Percentiles rank a stretch among this genome's conserved stretches.
Conservation (phyloP, 1,284 basidiomycete species). For the Cronartium quercuum region DNA sequence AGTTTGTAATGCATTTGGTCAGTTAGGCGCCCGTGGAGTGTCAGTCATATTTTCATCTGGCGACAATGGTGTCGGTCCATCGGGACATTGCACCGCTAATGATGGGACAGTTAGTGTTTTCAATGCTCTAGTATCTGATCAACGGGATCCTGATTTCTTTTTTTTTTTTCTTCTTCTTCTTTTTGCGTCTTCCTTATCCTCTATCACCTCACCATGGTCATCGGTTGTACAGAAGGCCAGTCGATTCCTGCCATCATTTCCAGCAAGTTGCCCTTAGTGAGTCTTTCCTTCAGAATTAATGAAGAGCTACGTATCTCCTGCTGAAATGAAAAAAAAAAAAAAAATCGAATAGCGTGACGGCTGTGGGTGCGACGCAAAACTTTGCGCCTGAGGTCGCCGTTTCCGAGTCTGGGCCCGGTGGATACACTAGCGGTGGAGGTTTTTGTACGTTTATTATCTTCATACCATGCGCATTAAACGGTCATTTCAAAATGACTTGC, state of each 20-base stretch:
- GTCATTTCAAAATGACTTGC: neutral
- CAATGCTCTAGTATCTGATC: neutral
- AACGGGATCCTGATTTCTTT: neutral
- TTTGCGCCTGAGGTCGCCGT: slow-evolving; percentile 46
- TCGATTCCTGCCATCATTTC: neutral
- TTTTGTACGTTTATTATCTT: slow-evolving; percentile 19
- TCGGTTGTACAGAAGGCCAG: neutral
- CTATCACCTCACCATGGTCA: too few species aligned
- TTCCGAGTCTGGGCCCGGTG: slow-evolving; percentile 2
- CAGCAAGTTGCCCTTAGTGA: slow-evolving; percentile 38
- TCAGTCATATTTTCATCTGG: slow-evolving; percentile 52
- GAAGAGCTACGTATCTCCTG: neutral
- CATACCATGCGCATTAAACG: neutral
- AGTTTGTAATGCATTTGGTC: slow-evolving; percentile 50
- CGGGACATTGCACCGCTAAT: slow-evolving; percentile 16
- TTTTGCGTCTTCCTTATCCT: too few species aligned
- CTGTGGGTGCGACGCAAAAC: slow-evolving; percentile 46
- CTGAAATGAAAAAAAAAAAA: neutral
- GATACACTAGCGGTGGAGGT: slow-evolving; percentile 26
- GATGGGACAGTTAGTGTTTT: slow-evolving; percentile 2
- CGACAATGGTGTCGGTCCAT: slow-evolving; percentile 41
- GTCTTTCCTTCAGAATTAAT: neutral
- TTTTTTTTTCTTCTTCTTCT: too few species aligned
- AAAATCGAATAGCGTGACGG: slow-evolving; percentile 34
- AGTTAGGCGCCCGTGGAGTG: slow-evolving; percentile 50